Base-by-base conservation (phyloP, 2,329 filamentous ascomycete species). In the Penicillium sp. region DNA sequence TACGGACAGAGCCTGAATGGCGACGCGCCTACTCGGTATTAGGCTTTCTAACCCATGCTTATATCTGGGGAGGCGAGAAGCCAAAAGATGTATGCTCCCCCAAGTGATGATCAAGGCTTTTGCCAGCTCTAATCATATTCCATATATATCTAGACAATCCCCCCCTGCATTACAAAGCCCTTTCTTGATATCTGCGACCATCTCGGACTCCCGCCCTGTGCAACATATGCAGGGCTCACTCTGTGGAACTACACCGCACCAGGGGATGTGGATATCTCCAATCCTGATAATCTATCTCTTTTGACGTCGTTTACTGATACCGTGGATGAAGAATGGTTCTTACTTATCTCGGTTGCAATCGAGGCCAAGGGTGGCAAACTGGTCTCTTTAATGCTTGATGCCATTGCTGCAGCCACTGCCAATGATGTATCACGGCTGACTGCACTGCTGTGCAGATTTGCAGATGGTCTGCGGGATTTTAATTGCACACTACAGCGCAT, bases 1-100 rank as follows among this genome's bases (percentile, higher is more conserved):
- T 98, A 68, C 83, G 88, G 75, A 85, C 88, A 62, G 90, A 93
- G 67, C 83, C 89, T 61, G 91, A 97, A 83, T 96, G 92, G 93
- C 87, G 91, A 67, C 85, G 91, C 64, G 91, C 91, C 52, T 95
- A 93, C 72, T 81, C 86, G 2, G 79, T 93, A 4, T 80, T 96
- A 33, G 85, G 83, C 0, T 93, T 93, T 69, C 80, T 96, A 46
- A 83, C 88, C 1, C 91, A 96, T 71, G 87, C 85, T 5, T 93
- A 96, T 71, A 85, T 96, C 19, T 96, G 92, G 92, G 91, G 91
- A 52, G 90, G 88, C 19, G 83, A 89, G 26, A 81, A 77, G 48
- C 88, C 91, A 0, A 79, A 82, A 52, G 88, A 93, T 70, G 89
- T 91, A 68, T 57, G 61, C 8, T 19, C 19, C 14, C 19, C 16